These are phyloP conservation scores for Gossypioides kirkii DNA, from an alignment of 345 rosid species.

Conservation along the genomic window DNA sequence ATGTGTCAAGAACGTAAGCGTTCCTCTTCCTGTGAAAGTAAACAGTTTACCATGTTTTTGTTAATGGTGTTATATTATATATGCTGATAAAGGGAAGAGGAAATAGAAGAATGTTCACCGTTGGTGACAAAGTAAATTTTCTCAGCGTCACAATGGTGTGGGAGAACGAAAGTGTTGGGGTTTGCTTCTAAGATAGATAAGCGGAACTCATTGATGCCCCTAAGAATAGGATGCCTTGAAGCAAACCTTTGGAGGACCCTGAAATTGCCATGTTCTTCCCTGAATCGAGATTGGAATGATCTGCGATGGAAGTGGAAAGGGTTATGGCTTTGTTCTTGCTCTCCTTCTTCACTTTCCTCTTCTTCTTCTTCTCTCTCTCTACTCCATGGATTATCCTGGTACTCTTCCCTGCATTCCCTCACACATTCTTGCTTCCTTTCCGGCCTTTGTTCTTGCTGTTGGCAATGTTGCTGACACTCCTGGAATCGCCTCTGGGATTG, in stretches of 20 bases:
- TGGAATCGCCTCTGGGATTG: not conserved
- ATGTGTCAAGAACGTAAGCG: not conserved
- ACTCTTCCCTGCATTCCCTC: not conserved
- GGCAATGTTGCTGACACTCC: slow-evolving; percentile 2
- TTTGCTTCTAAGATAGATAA: not conserved
- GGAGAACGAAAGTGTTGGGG: slow-evolving; percentile 6
- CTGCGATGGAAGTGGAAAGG: not conserved
- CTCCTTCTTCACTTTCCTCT: not conserved
- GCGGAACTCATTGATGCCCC: not conserved
- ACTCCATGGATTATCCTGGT: not conserved
- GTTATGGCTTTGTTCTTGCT: not conserved
- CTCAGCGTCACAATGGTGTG: not conserved
- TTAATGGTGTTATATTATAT: not conserved
- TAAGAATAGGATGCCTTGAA: not conserved
- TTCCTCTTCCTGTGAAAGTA: slow-evolving; percentile 1
- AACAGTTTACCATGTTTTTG: not conserved
- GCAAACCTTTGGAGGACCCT: slow-evolving; percentile 1
- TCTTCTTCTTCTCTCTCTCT: not conserved
- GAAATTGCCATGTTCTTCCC: not conserved
- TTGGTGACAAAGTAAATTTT: not conserved
- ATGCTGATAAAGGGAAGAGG: not conserved
- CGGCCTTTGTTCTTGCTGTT: not conserved
- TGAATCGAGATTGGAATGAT: not conserved
- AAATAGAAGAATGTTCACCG: not conserved
- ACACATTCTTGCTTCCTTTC: not conserved